Base-by-base conservation (phyloP, 1,139 yeast species). In the Scheffersomyces lignicola region DNA sequence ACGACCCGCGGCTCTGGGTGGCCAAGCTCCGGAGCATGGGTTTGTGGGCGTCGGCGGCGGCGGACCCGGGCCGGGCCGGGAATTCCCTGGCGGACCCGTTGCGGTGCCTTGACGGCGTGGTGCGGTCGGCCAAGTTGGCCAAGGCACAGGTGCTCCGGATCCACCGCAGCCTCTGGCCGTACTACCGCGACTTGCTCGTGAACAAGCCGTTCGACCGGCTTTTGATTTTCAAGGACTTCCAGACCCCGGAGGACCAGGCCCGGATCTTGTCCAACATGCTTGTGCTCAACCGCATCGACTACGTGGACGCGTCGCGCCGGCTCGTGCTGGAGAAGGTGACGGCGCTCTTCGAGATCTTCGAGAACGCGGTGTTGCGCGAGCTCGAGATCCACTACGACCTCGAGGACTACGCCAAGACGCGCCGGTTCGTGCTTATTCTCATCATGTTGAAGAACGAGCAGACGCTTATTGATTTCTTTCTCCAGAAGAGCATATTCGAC, bases 311-410 rank as follows among this genome's bases (percentile, higher is more conserved):
- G 39, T 45, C 67, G 3, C 53, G 66, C 34, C 51, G 56, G 16
- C 52, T 59, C 5, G 68, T 68, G 16, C 51, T 67, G 22, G 77
- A 72, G 33, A 73, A 77, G 44, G 59, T 83, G 33, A 69, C 69
- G 24, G 68, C 83, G 2, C 66, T 82, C n/a, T 60, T 80, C 32
- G 94, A 84, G 49, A 67, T 85, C 24, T 86, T 87, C 52, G 84
- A 84, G 35, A 83, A 76, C 51, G 88, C 94, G 0, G 71, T 85
- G 7, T 54, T 86, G 22, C 62, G 80, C 32, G 96, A 88, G 47
- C 69, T 89, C 45, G 94, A 84, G 38, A 62, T 70, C 24, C 78
- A 73, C 45, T 76, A 76, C 45, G 80, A 76, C 34, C 57, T 68
- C 3, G 65, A 71, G 35, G 80, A 84, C 35, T 73, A 60, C 45